Evolutionary conservation across 495 filamentous ascomycete genomes (phyloP).

Genomic region (Zalerion maritima): DNA sequence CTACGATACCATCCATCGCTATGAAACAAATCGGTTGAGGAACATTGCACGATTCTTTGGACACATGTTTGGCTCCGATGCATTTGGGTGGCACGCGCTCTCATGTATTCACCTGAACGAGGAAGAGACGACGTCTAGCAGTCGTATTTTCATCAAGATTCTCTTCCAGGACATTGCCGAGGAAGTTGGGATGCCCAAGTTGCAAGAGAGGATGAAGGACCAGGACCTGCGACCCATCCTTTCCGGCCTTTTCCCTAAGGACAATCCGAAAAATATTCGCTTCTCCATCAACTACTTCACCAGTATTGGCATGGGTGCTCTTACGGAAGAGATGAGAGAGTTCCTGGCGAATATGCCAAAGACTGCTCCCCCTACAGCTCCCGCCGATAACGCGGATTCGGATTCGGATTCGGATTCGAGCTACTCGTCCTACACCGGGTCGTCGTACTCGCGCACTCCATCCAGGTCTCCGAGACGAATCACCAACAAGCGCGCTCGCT

Average conservation of each 20-base stretch:
- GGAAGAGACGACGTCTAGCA: conserved; percentile 88
- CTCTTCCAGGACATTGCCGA: conserved; percentile 86
- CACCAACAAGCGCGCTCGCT: conserved; percentile 12
- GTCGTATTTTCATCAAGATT: conserved; percentile 96
- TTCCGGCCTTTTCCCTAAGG: conserved; percentile 76
- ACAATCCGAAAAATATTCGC: conserved; percentile 76
- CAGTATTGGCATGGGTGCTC: conserved; percentile 80
- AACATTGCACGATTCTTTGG: conserved; percentile 94
- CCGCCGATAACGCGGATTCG: conserved; percentile 35
- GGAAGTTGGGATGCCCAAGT: conserved; percentile 65
- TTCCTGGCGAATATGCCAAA: conserved; percentile 74
- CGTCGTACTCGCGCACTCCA: conserved; percentile 29
- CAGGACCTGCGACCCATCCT: conserved; percentile 64
- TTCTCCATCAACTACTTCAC: conserved; percentile 99
- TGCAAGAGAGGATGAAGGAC: conserved; percentile 63
- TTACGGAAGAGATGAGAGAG: conserved; percentile 93
- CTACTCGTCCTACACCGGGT: conserved; percentile 47
- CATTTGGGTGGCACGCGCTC: conserved; percentile 82
- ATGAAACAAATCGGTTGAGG: conserved; percentile 83
- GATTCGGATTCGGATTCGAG: conserved; percentile 52
- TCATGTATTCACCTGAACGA: conserved; percentile 80
- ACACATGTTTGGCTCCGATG: conserved; percentile 73
- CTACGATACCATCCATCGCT: conserved; percentile 94
- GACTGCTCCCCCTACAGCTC: conserved; percentile 53
- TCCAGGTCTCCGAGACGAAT: conserved; percentile 26